Evolutionary conservation across 1,139 yeast genomes (phyloP), one percentile per base, ranked within the genome.

Genomic region (Sugiyamaella paludigena): DNA sequence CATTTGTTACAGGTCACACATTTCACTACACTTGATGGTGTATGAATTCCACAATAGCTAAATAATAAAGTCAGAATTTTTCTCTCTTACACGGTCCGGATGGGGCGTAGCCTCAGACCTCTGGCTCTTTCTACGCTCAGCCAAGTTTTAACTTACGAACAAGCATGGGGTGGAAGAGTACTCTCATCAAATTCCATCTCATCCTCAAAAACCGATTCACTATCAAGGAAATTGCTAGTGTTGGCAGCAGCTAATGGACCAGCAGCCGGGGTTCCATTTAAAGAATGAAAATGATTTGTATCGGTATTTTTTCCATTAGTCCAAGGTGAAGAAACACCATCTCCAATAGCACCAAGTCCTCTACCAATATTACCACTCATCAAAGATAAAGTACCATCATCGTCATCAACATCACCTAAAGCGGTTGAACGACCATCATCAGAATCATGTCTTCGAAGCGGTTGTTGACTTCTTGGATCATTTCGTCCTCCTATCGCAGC

Each of bases 1-100:
- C 97, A 91, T 64, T 82, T 84, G 61, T 80, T 69, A 68, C 97
- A 89, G 4, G 78, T 74, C 51, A 80, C 79, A 70, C 98, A 91
- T 59, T 84, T 81, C 37, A 86, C 85, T 16, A 89, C 85, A 43
- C 84, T 75, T 8, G 79, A 68, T 0, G 88, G 77, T 5, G 80
- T 70, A 55, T 82, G 82, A 32, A 87, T 75, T 1, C 91, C 94
- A 70, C 97, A 91, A 65, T 89, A 89, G 1, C 54, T 47, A 33
- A 5, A 43, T 44, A 35, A n/a, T n/a, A n/a, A n/a, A 19, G 36
- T 36, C 12, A 43, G n/a, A 12, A 7, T 16, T n/a, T 16, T 2
- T 12, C 19, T 35, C 45, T 32, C 13, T 11, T 16, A 39, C 27
- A 27, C 15, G 29, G n/a, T n/a, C n/a, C 32, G 8, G 39, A 11